These are phyloP conservation scores for Xylariaceae sp. DNA, from an alignment of 2,329 filamentous ascomycete genomes.

Conservation along the genomic window DNA sequence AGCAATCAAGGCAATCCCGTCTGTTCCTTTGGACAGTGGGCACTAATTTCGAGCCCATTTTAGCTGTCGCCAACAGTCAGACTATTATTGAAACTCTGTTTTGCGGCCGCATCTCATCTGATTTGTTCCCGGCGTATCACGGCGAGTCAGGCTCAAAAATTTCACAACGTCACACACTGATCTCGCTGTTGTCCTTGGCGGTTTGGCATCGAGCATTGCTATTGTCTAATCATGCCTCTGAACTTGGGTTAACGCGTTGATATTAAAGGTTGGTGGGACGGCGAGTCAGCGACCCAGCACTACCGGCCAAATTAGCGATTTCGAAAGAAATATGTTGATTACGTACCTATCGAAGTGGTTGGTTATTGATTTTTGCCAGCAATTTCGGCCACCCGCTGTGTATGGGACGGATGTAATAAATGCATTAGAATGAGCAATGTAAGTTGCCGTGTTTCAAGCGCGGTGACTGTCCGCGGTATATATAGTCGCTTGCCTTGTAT, in stretches of 20 bases:
- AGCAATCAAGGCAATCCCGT: no score
- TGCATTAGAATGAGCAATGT: background rate
- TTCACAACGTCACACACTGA: background rate
- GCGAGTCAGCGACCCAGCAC: background rate
- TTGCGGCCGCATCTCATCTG: background rate
- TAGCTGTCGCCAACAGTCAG: background rate
- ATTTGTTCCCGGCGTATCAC: background rate
- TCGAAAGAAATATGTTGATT: no score
- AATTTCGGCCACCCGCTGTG: background rate
- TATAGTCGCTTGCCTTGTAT: background rate
- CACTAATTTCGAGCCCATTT: no score
- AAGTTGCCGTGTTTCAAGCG: background rate
- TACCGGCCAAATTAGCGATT: background rate
- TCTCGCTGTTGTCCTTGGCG: background rate
- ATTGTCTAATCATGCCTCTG: background rate
- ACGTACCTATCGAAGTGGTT: background rate
- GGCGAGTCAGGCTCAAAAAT: background rate
- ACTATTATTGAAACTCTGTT: background rate
- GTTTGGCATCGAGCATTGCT: constrained; percentile 1
- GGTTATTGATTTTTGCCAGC: no score
- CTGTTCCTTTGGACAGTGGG: no score
- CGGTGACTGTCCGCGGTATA: background rate
- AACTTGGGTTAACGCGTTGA: background rate
- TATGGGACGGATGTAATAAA: background rate
- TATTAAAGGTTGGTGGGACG: background rate